Evolutionary conservation across 2,329 filamentous ascomycete species (phyloP).

Genomic region (Aschersonia sp.): DNA sequence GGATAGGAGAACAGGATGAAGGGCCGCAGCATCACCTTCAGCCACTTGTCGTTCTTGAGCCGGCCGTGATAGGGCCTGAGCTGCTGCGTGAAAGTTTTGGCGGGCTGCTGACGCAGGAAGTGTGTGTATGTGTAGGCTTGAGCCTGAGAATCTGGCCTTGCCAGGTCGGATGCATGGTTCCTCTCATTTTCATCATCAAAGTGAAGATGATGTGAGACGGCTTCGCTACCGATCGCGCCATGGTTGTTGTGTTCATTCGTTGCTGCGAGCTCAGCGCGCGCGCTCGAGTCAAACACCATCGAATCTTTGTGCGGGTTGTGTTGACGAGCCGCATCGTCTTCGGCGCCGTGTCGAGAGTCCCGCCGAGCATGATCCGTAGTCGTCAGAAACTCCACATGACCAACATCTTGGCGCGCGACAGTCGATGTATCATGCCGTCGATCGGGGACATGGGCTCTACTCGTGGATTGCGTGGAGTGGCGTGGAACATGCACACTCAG

Average conservation of each 20-base stretch:
- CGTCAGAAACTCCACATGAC: slow-evolving; percentile 18
- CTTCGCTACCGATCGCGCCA: too few species aligned
- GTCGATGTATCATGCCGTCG: slow-evolving; percentile 8
- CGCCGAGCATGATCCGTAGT: not conserved
- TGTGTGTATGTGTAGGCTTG: slow-evolving; percentile 53
- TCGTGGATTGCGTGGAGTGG: not conserved
- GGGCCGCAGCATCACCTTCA: slow-evolving; percentile 62
- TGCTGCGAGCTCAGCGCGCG: too few species aligned
- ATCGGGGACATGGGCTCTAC: slow-evolving; percentile 3
- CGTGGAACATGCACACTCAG: slow-evolving; percentile 9
- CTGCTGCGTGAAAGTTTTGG: slow-evolving; percentile 58
- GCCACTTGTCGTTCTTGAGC: slow-evolving; percentile 65
- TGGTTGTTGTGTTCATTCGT: too few species aligned
- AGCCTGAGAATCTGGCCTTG: slow-evolving; percentile 15
- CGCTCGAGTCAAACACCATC: too few species aligned
- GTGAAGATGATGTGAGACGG: too few species aligned
- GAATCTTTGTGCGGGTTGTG: too few species aligned
- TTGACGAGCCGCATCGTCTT: too few species aligned
- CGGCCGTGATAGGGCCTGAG: slow-evolving; percentile 68
- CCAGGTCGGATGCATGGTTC: slow-evolving; percentile 25
- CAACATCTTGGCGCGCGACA: slow-evolving; percentile 11
- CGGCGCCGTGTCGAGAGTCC: too few species aligned
- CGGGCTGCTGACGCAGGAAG: slow-evolving; percentile 53
- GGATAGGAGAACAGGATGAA: slow-evolving; percentile 84
- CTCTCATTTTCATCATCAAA: slow-evolving; percentile 14